Evolutionary conservation across 2,329 filamentous ascomycete genomes (phyloP).

Genomic region (Sarocladium kiliense): DNA sequence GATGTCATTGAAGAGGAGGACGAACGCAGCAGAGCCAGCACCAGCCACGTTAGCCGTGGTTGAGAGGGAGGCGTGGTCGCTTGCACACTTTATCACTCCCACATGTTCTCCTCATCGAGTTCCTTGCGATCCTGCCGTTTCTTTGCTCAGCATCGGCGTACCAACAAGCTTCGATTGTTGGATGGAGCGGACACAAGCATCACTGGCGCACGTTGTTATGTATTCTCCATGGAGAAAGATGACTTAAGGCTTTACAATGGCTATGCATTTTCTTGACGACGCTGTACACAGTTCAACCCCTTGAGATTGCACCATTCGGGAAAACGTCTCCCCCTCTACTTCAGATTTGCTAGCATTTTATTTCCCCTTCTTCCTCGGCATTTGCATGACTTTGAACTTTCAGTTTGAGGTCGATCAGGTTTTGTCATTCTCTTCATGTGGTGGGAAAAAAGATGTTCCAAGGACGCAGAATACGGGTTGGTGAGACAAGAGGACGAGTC

Average conservation of each 20-base stretch:
- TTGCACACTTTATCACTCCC: neutral
- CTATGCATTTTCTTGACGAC: neutral
- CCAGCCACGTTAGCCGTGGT: constrained; percentile 53
- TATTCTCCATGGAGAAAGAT: neutral
- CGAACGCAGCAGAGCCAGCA: constrained; percentile 71
- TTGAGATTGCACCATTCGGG: neutral
- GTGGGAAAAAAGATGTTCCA: neutral
- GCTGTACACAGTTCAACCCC: neutral
- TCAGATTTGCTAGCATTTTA: neutral
- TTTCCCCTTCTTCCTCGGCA: neutral
- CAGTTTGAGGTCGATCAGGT: neutral
- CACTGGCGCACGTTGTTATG: neutral
- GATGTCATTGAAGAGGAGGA: constrained; percentile 86
- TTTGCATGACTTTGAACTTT: neutral
- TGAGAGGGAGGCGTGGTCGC: neutral
- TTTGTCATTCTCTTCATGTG: neutral
- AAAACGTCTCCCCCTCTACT: neutral
- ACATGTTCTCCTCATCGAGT: neutral
- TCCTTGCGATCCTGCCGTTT: neutral
- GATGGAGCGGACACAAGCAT: neutral
- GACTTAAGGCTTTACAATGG: neutral
- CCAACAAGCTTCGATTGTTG: neutral
- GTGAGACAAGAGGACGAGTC: neutral
- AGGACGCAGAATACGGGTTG: neutral
- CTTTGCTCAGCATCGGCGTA: neutral